Base-by-base conservation (phyloP, 164 flowering plant genomes). In the Saururus chinensis region DNA sequence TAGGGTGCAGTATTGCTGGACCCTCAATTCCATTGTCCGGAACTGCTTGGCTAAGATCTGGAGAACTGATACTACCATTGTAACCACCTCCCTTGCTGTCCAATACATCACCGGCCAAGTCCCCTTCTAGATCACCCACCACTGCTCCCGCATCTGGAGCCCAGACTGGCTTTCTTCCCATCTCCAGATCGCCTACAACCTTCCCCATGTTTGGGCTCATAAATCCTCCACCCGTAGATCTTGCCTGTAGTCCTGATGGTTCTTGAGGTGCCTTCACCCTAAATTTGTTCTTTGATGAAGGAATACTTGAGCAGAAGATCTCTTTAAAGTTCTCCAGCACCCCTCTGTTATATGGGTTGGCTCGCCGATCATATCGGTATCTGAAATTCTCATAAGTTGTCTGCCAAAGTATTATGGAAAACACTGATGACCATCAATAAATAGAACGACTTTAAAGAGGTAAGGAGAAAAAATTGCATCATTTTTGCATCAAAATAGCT, bases 141-240 rank as follows among this genome's bases (percentile, higher is more conserved):
- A 71, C 80, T 6, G 75, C 60, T 20, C 73, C 87, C 19, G 66
- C 68, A 60, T 54, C 81, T 84, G 58, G 58, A 19, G 81, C 84
- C 92, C 92, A 86, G 16, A 75, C 84, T 0, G 88, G 76, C 71
- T 92, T 89, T 68, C 93, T 76, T 20, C 98, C 96, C 87, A 85
- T 86, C 75, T 92, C 98, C 23, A 83, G 74, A 66, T 83, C 88
- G 48, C 76, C 88, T 19, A 67, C 78, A 23, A 73, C 71, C 68
- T 79, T 83, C 24, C 86, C 85, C 86, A 82, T 76, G 66, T 75
- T 84, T 60, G 88, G 84, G 68, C 87, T 78, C 68, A 81, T 70
- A 66, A 82, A 85, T 55, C 87, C 65, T 6, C 80, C 82, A 55
- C 74, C 85, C 4, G 72, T 69, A 7, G 77, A 45, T 41, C 82